Base-by-base conservation (phyloP, 75 land plant species). In the Adiantum capillusveneris region DNA sequence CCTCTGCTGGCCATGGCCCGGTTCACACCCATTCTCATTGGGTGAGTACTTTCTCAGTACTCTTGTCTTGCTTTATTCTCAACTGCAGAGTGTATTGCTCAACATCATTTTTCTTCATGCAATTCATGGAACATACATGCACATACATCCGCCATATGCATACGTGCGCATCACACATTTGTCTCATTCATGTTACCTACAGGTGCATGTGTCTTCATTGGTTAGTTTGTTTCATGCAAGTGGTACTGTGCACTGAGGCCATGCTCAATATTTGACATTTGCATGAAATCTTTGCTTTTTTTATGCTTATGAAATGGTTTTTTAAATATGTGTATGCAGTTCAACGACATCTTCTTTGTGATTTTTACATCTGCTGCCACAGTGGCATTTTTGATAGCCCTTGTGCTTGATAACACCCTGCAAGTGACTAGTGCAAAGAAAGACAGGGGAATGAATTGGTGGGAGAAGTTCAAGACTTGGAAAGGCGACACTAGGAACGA, bases 341-440 rank as follows among this genome's bases (percentile, higher is more conserved):
- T 91, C 80, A 88, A 91, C 44, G 97, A 91, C 62, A 84, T 91
- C 53, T 70, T 88, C 58, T 84, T 88, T 25, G 84, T 82, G 22
- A 79, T 76, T 11, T 88, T 91, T 72, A 71, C 97, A 19, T 91
- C 97, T 0, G 79, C 77, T 60, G 73, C 89, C 53, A 75, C 75
- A 42, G 84, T 88, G 44, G 83, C 80, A 6, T 78, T 84, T 7
- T n/a, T 82, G 0, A 63, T 91, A 57, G 94, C 87, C 20, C 51
- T 74, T 2, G 56, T 82, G 29, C 66, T 91, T 37, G 97, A 91
- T 46, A 65, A 63, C 56, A 88, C 89, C 16, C 64, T 91, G 53
- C 64, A 75, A 31, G 80, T 77, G 34, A 69, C 14, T 37, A 21
- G 75, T 0, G 51, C 67, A 11, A 79, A 73, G 64, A 90, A 81